phyloP scores from a whole-genome alignment of 148 eudicot genomes.

The Amaranthus hypochondriacus region DNA sequence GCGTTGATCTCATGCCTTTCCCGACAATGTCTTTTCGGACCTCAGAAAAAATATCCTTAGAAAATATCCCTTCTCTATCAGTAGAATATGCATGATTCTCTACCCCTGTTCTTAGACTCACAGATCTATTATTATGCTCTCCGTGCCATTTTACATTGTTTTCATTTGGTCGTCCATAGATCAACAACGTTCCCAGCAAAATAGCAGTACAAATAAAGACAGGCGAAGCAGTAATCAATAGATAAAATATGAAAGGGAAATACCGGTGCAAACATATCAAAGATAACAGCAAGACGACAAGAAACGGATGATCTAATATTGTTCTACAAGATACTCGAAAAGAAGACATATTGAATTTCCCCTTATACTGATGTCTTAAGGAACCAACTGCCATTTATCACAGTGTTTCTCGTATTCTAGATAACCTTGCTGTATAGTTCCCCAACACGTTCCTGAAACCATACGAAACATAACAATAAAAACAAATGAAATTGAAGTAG shows the following conservation, averaged over 20 bases:
- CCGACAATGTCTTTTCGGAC: slow-evolving; percentile 30
- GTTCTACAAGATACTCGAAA: slow-evolving; percentile 32
- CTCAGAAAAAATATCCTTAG: slow-evolving; percentile 25
- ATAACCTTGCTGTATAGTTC: neutral
- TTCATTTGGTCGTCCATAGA: slow-evolving; percentile 41
- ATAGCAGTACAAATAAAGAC: slow-evolving; percentile 44
- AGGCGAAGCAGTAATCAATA: slow-evolving; percentile 56
- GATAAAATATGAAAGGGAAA: slow-evolving; percentile 47
- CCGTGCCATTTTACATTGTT: slow-evolving; percentile 24
- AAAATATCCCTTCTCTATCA: slow-evolving; percentile 29
- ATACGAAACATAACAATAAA: neutral
- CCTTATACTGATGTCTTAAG: slow-evolving; percentile 21
- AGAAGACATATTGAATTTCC: slow-evolving; percentile 22
- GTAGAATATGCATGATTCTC: slow-evolving; percentile 16
- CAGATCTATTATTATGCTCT: slow-evolving; percentile 14
- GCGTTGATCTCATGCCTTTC: slow-evolving; percentile 27
- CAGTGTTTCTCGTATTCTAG: slow-evolving; percentile 3
- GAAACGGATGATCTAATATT: slow-evolving; percentile 42
- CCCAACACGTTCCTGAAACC: slow-evolving; percentile 16
- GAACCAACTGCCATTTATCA: slow-evolving; percentile 35
- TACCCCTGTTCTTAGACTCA: slow-evolving; percentile 19
- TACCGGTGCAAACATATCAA: slow-evolving; percentile 35
- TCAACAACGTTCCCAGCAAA: slow-evolving; percentile 45
- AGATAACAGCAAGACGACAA: slow-evolving; percentile 28
- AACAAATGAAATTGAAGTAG: neutral